Base-by-base conservation (phyloP, 2,329 filamentous ascomycete species). In the Paracoccidioides brasiliensis region DNA sequence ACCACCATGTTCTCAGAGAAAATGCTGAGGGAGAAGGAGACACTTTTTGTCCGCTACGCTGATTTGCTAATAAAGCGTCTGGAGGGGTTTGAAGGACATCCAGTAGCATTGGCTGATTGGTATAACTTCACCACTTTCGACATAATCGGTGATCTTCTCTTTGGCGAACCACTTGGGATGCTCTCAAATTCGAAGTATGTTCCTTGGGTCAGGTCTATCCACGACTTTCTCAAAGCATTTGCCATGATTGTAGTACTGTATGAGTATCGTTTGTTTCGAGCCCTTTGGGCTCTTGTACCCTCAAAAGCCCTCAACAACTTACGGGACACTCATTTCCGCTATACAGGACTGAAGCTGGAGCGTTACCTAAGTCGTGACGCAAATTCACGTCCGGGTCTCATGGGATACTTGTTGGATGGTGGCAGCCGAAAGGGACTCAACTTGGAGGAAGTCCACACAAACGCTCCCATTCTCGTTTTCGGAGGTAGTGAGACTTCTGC, bases 1-100 rank as follows among this genome's bases (percentile, higher is more conserved):
- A 62, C 67, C 0, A 67, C 70, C 55, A 72, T 69, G 0, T 76
- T 77, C 57, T 74, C 73, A 0, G 73, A 76, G 45, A 68, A 67
- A 49, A 69, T 70, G 2, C 53, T 77, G 14, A 62, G 62, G 4
- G 67, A 69, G 10, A 74, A 74, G 56, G 72, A 72, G 53, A 55
- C 62, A 0, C 60, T 69, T n/a, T 64, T 72, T 14, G 57, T 60
- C 33, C 12, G 49, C 7, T 66, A 64, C 54, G 57, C 61, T 9
- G 58, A 67, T 50, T 56, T 62, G 9, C 35, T 67, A 9, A 59
- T 64, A 0, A 12, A 55, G 12, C 32, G 42, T 22, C n/a, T 61
- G 6, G 32, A 45, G 8, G 55, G 54, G 6, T 22, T 35, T 44
- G 51, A 46, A 28, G 53, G 46, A 10, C 33, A 40, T 12, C 54